Base-by-base conservation (phyloP, 2,329 filamentous ascomycete genomes). In the Aspergillus carbonarius region DNA sequence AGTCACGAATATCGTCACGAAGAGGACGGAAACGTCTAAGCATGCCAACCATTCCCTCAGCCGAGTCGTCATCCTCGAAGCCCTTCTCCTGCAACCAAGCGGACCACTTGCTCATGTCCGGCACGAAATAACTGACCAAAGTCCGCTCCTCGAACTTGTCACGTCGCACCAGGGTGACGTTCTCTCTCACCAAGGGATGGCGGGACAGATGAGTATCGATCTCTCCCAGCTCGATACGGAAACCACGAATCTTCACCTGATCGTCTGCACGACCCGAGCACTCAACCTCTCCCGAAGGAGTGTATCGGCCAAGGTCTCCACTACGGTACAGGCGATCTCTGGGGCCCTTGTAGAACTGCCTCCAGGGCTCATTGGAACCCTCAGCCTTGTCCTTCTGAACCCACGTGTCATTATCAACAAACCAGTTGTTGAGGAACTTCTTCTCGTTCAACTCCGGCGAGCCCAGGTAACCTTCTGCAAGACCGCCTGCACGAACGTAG, bases 181-280 rank as follows among this genome's bases (percentile, higher is more conserved):
- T 92, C 65, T 98, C 93, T 40, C 91, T 84, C 23, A 98, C 85
- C 23, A 96, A 77, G 0, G 85, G 86, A 75, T 91, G 85, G 46
- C 87, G 83, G 55, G 86, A 89, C 48, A 97, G 79, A 72, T 96
- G 88, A 42, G 83, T 89, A 74, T 98, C 93, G 65, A 98, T 97
- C 66, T 98, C 95, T 63, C 89, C 89, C 47, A 98, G 86, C 77
- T 99, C 95, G 66, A 99, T 96, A 61, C 93, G 85, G 82, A 97
- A 98, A 1, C 93, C 93, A 60, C 95, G 89, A 64, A 98, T 93
- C 81, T 98, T 99, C 79, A 97, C 91, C 72, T 98, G 93, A 65
- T 89, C 85, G 70, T 98, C 93, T 23, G 87, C 87, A 59, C 95
- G 84, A 20, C 93, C 93, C 9, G 89, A 88, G 70, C 87, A 90